Base-by-base conservation (phyloP, 2,329 filamentous ascomycete genomes). In the Alternaria postmessia region DNA sequence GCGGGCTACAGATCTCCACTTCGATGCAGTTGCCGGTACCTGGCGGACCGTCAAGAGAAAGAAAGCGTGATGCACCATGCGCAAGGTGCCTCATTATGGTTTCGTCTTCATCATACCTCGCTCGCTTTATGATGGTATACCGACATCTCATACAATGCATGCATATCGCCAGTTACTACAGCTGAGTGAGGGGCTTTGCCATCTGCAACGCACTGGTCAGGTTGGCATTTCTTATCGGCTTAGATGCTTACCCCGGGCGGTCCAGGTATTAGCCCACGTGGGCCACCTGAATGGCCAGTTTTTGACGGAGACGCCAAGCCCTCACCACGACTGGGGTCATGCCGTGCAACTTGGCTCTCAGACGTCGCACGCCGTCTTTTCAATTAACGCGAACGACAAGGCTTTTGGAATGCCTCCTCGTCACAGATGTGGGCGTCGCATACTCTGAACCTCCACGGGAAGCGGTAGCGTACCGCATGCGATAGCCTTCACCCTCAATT, bases 311-410 rank as follows among this genome's bases (percentile, higher is more conserved):
- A 39, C 53, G 62, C 63, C 69, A 66, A 67, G 61, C 51, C 61
- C 46, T 54, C 52, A 48, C 61, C 56, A 28, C 61, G 66, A 62
- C 59, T 65, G 61, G 63, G 60, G 53, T 32, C 57, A 47, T 48
- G 51, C 65, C 63, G 61, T 65, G 62, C 57, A 65, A 62, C 68
- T 71, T 69, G 67, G 68, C 67, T 54, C 51, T 61, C 22, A 54
- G 53, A 55, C 52, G 57, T 58, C 62, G 44, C 60, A 63, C 65
- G 59, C 59, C 57, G 59, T 55, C 58, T 62, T 61, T 64, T 54
- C 59, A 47, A 60, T 57, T 64, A 64, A 65, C 56, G 64, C 59
- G 57, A 61, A 64, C 57, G 47, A 57, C 59, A 60, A 58, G 62
- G 54, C 57, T 61, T 54, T 57, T 58, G 57, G 63, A 59, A 68